Percentiles rank a stretch among this genome's conserved stretches.
Conservation (phyloP, 306 rosid species). For the Lithocarpus polystachyus region DNA sequence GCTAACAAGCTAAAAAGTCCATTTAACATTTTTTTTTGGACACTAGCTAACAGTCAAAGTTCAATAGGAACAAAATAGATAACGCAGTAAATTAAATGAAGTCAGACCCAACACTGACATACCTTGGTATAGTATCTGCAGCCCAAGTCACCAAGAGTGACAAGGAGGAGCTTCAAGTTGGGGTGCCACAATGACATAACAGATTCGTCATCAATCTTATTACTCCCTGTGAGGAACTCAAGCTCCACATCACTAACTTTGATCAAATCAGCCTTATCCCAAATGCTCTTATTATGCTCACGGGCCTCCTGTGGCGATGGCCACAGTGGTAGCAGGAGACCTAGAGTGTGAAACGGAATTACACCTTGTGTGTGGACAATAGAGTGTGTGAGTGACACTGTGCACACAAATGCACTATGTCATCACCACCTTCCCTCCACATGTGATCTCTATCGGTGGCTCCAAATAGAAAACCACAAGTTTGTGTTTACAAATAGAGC, state of each 20-base stretch:
- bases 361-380: too few relatives aligned
- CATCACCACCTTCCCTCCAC: too few relatives aligned
- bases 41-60: not conserved
- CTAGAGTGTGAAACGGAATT: too few relatives aligned
- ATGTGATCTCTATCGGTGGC: too few relatives aligned
- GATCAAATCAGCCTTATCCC: slow-evolving; percentile 87
- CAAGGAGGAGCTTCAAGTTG: slow-evolving; percentile 82
- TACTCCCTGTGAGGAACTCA: slow-evolving; percentile 70
- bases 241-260: slow-evolving; percentile 90
- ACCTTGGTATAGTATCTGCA: slow-evolving; percentile 95
- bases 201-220: slow-evolving; percentile 66
- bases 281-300: slow-evolving; percentile 73
- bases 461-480: too few relatives aligned
- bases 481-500: too few relatives aligned
- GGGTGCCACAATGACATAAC: slow-evolving; percentile 82
- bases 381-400: too few relatives aligned
- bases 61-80: not conserved
- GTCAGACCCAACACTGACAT: not conserved
- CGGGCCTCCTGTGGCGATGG: slow-evolving; percentile 78
- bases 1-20: not conserved
- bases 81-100: not conserved
- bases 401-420: too few relatives aligned
- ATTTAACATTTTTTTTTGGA: not conserved
- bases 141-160: slow-evolving; percentile 89
- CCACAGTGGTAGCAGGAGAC: slow-evolving; percentile 76